Evolutionary conservation across 208 protist species (phyloP).

Genomic region (Crithidia expoeki): DNA sequence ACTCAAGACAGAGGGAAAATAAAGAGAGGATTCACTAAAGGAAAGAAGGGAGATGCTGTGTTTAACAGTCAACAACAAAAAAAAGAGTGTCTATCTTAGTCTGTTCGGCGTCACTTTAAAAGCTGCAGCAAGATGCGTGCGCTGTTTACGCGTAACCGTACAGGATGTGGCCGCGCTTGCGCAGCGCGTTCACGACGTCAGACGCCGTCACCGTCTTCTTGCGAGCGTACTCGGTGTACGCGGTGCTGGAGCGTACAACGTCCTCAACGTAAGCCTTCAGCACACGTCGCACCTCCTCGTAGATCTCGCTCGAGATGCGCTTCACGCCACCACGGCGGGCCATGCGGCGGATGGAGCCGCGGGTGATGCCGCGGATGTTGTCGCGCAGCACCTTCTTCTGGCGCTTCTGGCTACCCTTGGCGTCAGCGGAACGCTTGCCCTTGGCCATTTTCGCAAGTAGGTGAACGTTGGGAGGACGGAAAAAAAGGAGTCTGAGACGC

Average conservation of each 20-base stretch:
- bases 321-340: constrained; percentile 93
- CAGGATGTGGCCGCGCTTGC: constrained; percentile 85
- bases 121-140: background rate
- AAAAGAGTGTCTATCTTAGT: background rate
- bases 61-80: background rate
- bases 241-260: constrained; percentile 79
- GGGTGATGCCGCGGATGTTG: constrained; percentile 86
- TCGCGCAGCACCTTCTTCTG: constrained; percentile 89
- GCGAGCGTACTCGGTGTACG: constrained; percentile 85
- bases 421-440: constrained; percentile 65
- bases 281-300: constrained; percentile 75
- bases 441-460: constrained; percentile 29
- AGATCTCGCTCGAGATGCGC: constrained; percentile 79
- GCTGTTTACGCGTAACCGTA: constrained; percentile 80
- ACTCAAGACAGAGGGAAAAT: too few relatives aligned
- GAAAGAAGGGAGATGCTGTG: too few relatives aligned
- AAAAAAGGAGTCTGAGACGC: background rate
- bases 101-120: background rate
- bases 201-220: constrained; percentile 84
- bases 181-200: constrained; percentile 90
- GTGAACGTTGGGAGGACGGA: background rate
- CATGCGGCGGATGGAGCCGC: constrained; percentile 88
- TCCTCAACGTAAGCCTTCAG: constrained; percentile 85
- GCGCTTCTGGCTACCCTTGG: constrained; percentile 79
- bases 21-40: too few relatives aligned